Percentiles rank a stretch among this genome's conserved stretches.
Conservation (phyloP, 2,329 filamentous ascomycete species). For the Stromatinia cepivora region DNA sequence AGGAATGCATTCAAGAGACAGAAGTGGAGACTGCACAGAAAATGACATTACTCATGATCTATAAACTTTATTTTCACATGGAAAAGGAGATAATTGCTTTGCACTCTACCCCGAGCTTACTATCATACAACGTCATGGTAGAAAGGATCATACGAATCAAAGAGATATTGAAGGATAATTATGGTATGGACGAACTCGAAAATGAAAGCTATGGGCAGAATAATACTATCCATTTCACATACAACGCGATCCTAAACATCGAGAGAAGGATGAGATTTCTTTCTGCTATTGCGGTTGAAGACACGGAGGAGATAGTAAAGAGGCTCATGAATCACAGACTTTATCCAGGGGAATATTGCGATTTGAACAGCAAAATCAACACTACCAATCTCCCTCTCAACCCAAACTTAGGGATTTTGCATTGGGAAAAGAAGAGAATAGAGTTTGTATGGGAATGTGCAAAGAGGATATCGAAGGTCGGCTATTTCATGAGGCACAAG, state of each 20-base stretch:
- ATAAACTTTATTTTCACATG: background rate
- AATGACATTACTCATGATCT: background rate
- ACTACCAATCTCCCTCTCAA: background rate
- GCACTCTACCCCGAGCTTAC: background rate
- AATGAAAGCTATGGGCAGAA: background rate
- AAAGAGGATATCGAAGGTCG: background rate
- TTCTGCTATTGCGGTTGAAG: background rate
- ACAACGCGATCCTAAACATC: background rate
- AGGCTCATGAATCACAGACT: background rate
- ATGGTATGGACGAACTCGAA: background rate
- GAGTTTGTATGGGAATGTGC: background rate
- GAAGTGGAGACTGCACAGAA: background rate
- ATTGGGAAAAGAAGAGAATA: background rate
- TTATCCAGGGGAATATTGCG: background rate
- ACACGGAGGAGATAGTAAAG: background rate
- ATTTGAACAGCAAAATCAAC: background rate
- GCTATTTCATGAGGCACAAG: background rate
- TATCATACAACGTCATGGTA: background rate
- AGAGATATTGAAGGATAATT: background rate
- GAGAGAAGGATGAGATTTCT: background rate
- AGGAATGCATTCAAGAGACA: background rate
- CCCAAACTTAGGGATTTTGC: background rate
- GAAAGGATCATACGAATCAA: background rate
- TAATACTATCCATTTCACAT: background rate
- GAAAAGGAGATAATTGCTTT: background rate